phyloP scores from a whole-genome alignment of 305 asterid genomes.

The Withania somnifera region DNA sequence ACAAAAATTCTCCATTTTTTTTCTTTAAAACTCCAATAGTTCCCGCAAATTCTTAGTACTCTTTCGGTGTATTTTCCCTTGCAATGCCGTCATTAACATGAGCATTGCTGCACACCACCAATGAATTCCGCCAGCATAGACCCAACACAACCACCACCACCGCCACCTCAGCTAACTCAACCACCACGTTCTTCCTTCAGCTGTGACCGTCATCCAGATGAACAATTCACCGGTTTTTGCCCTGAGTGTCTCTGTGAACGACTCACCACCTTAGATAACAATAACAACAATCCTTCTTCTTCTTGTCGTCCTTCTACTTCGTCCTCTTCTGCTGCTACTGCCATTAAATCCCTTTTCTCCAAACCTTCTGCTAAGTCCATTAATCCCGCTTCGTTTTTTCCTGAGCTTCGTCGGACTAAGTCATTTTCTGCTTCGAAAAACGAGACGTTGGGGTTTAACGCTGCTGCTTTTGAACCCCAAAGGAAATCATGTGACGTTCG shows the following conservation, averaged over 20 bases:
- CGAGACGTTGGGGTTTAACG: constrained; percentile 48
- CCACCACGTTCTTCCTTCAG: constrained; percentile 87
- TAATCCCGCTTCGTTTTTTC: constrained; percentile 35
- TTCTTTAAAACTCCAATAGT: background rate
- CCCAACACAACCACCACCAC: constrained; percentile 83
- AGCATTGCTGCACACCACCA: constrained; percentile 14
- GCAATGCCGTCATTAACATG: constrained; percentile 26
- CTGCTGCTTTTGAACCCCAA: constrained; percentile 62
- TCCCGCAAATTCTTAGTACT: background rate
- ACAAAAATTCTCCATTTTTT: background rate
- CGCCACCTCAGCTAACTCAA: constrained; percentile 27
- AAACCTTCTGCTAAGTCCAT: constrained; percentile 33
- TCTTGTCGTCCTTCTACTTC: constrained; percentile 44
- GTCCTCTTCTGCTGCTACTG: constrained; percentile 62
- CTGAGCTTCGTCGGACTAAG: constrained; percentile 80
- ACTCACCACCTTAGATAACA: constrained; percentile 64
- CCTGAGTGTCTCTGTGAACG: constrained; percentile 93
- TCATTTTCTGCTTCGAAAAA: constrained; percentile 86
- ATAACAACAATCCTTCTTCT: constrained; percentile 27
- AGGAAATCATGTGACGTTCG: constrained; percentile 91
- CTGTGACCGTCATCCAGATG: constrained; percentile 84
- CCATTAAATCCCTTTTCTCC: constrained; percentile 44
- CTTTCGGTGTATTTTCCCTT: no score
- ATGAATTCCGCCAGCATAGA: constrained; percentile 72
- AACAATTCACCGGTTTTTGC: constrained; percentile 85